Evolutionary conservation across 495 filamentous ascomycete species (phyloP).

Genomic region (Penicillium flavigenum): DNA sequence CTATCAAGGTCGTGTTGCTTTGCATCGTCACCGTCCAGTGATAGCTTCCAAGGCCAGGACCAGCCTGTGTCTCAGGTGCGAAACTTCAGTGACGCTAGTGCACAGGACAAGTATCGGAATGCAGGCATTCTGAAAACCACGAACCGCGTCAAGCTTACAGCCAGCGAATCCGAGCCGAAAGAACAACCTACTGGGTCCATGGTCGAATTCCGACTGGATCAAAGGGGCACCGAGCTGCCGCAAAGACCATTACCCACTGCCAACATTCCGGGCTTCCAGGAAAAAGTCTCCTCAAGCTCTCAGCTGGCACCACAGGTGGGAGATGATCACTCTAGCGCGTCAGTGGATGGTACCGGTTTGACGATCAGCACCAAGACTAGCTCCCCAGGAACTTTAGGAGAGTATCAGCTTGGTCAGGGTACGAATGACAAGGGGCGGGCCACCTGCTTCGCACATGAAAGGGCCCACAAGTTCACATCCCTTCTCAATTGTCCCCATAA

Average conservation of each 20-base stretch:
- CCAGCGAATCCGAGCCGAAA: constrained; percentile 26
- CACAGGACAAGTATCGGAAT: constrained; percentile 43
- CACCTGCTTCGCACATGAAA: constrained; percentile 38
- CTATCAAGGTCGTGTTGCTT: constrained; percentile 31
- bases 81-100: constrained; percentile 22
- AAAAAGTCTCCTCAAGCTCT: constrained; percentile 28
- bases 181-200: constrained; percentile 25
- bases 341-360: constrained; percentile 35
- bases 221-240: constrained; percentile 35
- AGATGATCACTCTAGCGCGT: constrained; percentile 30
- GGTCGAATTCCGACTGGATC: constrained; percentile 33
- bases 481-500: constrained; percentile 36
- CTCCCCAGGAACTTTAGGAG: constrained; percentile 24
- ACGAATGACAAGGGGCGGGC: constrained; percentile 39
- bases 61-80: constrained; percentile 20
- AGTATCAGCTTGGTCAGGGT: constrained; percentile 35
- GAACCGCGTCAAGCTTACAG: constrained; percentile 42
- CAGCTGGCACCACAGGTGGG: constrained; percentile 32
- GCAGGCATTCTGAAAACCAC: constrained; percentile 42
- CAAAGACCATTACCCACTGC: constrained; percentile 41
- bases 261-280: constrained; percentile 42
- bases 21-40: constrained; percentile 25
- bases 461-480: constrained; percentile 37
- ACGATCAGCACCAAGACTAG: constrained; percentile 33
- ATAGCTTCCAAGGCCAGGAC: constrained; percentile 15